Conservation (phyloP, 768 basidiomycete species). For the Suillus discolor region DNA sequence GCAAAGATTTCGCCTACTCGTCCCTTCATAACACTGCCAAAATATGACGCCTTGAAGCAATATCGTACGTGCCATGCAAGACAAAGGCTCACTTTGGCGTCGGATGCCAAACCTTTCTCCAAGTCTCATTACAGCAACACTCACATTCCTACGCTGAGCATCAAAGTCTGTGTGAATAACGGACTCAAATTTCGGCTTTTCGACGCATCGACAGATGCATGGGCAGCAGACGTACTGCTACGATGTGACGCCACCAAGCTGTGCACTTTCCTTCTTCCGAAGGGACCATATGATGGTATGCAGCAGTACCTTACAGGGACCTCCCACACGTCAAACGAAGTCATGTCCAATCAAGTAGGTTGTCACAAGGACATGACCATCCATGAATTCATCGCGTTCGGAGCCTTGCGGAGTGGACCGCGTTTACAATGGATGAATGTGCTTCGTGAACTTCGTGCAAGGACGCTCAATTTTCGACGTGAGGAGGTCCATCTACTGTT, state of each 20-base stretch:
- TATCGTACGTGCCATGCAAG: slow-evolving; percentile 20
- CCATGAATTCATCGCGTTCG: slow-evolving; percentile 51
- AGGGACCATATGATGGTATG: slow-evolving; percentile 36
- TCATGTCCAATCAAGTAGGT: slow-evolving; percentile 42
- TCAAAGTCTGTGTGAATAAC: slow-evolving; percentile 35
- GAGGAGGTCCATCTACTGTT: slow-evolving; percentile 45
- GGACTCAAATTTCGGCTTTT: slow-evolving; percentile 34
- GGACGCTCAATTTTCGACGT: slow-evolving; percentile 39
- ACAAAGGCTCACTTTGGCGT: slow-evolving; percentile 25
- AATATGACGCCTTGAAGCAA: slow-evolving; percentile 15
- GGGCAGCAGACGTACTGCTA: slow-evolving; percentile 16
- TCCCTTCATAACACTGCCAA: slow-evolving; percentile 19
- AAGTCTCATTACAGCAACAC: slow-evolving; percentile 17
- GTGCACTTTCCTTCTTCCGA: slow-evolving; percentile 38
- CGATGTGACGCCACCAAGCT: slow-evolving; percentile 3
- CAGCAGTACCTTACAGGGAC: slow-evolving; percentile 39
- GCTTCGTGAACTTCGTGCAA: slow-evolving; percentile 43
- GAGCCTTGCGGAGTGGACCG: slow-evolving; percentile 45
- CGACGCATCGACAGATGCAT: slow-evolving; percentile 24
- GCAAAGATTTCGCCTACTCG: not conserved
- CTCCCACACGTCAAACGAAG: slow-evolving; percentile 44
- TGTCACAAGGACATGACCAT: slow-evolving; percentile 43
- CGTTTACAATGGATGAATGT: slow-evolving; percentile 55
- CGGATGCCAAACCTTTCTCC: slow-evolving; percentile 25
- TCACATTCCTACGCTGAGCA: slow-evolving; percentile 18